Percentiles rank a stretch among this genome's conserved stretches.
These are phyloP conservation scores for Otatea glauca DNA, from an alignment of 176 grass and related monocot genomes.

Conservation along the genomic window DNA sequence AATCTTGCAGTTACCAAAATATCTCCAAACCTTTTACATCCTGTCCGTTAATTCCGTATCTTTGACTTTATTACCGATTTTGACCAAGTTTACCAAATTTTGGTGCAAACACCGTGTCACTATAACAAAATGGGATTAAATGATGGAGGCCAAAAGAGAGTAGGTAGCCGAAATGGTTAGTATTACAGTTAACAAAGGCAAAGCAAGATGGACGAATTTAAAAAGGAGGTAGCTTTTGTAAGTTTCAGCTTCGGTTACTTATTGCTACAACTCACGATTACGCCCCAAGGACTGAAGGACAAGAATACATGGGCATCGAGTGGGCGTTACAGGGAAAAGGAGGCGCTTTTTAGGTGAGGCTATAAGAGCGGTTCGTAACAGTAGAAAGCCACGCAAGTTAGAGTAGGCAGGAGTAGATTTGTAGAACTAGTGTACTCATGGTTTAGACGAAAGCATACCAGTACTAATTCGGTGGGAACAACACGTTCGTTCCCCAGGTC, in stretches of 20 bases:
- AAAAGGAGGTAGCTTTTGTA: not conserved
- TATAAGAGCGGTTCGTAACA: not conserved
- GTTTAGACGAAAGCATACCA: not conserved
- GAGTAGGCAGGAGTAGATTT: not conserved
- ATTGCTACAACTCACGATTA: not conserved
- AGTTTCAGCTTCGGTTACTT: not conserved
- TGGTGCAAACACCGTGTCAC: too few species aligned
- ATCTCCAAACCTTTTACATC: too few species aligned
- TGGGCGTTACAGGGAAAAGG: not conserved
- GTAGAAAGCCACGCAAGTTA: not conserved
- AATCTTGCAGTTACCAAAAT: too few species aligned
- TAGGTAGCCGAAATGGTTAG: not conserved
- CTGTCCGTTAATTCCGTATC: too few species aligned
- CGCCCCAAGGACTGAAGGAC: not conserved
- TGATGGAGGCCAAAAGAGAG: not conserved
- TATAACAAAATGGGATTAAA: not conserved
- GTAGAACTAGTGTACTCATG: not conserved
- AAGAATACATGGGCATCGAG: slow-evolving; percentile 1
- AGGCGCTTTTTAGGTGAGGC: slow-evolving; percentile 34
- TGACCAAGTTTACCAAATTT: too few species aligned
- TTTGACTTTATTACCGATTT: too few species aligned
- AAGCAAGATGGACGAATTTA: not conserved
- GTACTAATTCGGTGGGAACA: not conserved
- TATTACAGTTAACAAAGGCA: not conserved
- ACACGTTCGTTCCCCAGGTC: not conserved